Conservation (phyloP, 148 eudicot species). For the Arbutus unedo region DNA sequence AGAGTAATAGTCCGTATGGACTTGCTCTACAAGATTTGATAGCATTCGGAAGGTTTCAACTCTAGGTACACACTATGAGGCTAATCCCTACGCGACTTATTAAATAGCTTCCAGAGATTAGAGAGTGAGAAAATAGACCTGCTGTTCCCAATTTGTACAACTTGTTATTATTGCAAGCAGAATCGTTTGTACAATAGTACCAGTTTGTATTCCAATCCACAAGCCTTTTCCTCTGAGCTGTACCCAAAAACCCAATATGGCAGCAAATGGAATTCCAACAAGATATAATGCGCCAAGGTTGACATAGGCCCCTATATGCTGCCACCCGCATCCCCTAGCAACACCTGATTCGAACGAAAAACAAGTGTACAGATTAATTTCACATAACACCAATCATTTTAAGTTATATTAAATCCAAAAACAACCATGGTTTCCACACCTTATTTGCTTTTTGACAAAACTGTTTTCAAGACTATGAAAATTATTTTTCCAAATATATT, state of each 20-base stretch:
- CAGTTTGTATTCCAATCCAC: conserved; percentile 69
- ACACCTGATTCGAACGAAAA: conserved; percentile 37
- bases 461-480: too few species aligned
- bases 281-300: conserved; percentile 76
- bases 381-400: neutral
- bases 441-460: too few species aligned
- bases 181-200: conserved; percentile 42
- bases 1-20: too few species aligned
- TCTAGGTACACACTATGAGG: too few species aligned
- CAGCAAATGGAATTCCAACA: conserved; percentile 67
- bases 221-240: conserved; percentile 69
- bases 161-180: conserved; percentile 43
- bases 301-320: conserved; percentile 72
- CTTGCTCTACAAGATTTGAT: neutral
- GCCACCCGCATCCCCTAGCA: conserved; percentile 96
- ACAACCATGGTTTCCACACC: neutral
- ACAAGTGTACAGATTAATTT: neutral
- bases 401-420: neutral
- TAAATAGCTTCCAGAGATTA: neutral
- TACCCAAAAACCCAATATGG: conserved; percentile 52
- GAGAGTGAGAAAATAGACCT: conserved; percentile 29
- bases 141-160: conserved; percentile 60
- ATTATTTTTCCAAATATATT: too few species aligned
- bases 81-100: too few species aligned
- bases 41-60: too few species aligned